Percentiles rank a stretch among this genome's conserved stretches.
These are phyloP conservation scores for Herpetomonas tarakana DNA, from an alignment of 208 protist species.

Conservation along the genomic window DNA sequence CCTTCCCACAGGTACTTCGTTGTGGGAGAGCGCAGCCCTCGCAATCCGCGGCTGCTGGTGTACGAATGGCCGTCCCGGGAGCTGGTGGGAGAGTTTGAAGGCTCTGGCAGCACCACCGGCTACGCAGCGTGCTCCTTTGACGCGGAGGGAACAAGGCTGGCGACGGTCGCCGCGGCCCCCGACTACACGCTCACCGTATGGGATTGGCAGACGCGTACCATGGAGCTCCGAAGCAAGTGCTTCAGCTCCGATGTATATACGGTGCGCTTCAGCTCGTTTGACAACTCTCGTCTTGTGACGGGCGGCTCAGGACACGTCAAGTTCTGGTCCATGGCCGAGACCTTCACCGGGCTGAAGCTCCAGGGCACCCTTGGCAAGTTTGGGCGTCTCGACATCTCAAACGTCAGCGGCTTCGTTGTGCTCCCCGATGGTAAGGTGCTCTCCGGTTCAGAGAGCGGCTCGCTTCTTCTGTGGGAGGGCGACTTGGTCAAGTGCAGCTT, in stretches of 20 bases:
- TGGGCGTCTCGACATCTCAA: slow-evolving; percentile 95
- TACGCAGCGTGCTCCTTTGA: slow-evolving; percentile 91
- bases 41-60: slow-evolving; percentile 62
- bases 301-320: slow-evolving; percentile 96
- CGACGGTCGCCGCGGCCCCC: slow-evolving; percentile 91
- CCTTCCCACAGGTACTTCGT: slow-evolving; percentile 69
- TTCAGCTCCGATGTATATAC: slow-evolving; percentile 95
- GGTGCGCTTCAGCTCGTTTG: slow-evolving; percentile 91
- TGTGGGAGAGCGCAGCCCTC: slow-evolving; percentile 75
- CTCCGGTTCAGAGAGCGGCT: slow-evolving; percentile 93
- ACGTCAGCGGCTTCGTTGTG: slow-evolving; percentile 92
- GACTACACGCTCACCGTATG: slow-evolving; percentile 97
- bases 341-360: slow-evolving; percentile 98
- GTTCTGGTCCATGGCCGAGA: slow-evolving; percentile 98
- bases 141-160: slow-evolving; percentile 83
- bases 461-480: slow-evolving; percentile 97
- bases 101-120: slow-evolving; percentile 74
- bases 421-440: slow-evolving; percentile 95
- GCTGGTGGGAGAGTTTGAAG: slow-evolving; percentile 56
- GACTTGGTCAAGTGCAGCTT: slow-evolving; percentile 95
- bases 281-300: slow-evolving; percentile 92
- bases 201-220: slow-evolving; percentile 88
- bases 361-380: slow-evolving; percentile 97
- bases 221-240: slow-evolving; percentile 95
- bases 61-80: slow-evolving; percentile 79